phyloP scores from a whole-genome alignment of 495 filamentous ascomycete species.

The Monascus purpureus region DNA sequence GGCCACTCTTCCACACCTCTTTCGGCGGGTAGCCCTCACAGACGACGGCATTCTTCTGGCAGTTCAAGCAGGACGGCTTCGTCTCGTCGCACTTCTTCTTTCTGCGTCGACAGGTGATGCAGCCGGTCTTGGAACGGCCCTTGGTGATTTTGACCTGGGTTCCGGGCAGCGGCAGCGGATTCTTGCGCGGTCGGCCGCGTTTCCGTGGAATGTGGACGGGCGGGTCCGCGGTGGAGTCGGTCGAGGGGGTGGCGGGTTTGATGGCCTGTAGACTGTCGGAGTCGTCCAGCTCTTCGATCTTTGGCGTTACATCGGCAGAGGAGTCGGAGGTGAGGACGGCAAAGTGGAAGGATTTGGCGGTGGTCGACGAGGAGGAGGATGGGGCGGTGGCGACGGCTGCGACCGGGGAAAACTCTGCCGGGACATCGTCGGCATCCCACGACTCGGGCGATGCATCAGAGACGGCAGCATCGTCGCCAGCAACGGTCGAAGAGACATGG shows the following conservation, averaged over 20 bases:
- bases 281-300: slow-evolving; percentile 33
- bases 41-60: slow-evolving; percentile 84
- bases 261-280: slow-evolving; percentile 22
- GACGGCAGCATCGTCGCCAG: no score
- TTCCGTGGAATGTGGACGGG: slow-evolving; percentile 31
- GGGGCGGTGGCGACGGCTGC: slow-evolving; percentile 5
- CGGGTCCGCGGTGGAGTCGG: slow-evolving; percentile 15
- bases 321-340: slow-evolving; percentile 4
- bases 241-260: slow-evolving; percentile 14
- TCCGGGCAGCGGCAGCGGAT: slow-evolving; percentile 47
- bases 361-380: slow-evolving; percentile 2
- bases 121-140: slow-evolving; percentile 86
- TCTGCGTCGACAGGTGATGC: slow-evolving; percentile 77
- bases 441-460: no score
- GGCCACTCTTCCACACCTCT: slow-evolving; percentile 74
- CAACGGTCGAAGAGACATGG: slow-evolving; percentile 9
- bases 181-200: slow-evolving; percentile 75
- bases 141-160: slow-evolving; percentile 57
- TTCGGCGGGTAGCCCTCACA: slow-evolving; percentile 91
- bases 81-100: slow-evolving; percentile 98
- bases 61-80: slow-evolving; percentile 78
- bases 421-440: no score
- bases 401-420: no score
- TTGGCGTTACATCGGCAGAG: slow-evolving; percentile 18
- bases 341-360: slow-evolving; percentile 6